Percentiles rank a stretch among this genome's conserved stretches.
These are phyloP conservation scores for Mortierella sp. DNA, from an alignment of 371 early-diverging fungal species.

Conservation along the genomic window DNA sequence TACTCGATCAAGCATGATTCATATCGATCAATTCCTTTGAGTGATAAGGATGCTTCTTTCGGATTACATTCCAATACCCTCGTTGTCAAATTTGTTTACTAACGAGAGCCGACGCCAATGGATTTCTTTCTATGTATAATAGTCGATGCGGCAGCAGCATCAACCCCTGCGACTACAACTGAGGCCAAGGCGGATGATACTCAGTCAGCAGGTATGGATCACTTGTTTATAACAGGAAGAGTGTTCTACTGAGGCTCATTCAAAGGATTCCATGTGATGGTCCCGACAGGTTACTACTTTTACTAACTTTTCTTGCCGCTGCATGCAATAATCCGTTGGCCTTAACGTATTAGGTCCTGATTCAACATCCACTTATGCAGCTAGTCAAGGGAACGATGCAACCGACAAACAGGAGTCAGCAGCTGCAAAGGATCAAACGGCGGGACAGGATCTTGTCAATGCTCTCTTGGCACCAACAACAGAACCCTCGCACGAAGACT, in stretches of 20 bases:
- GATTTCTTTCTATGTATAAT: background rate
- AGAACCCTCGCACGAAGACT: background rate
- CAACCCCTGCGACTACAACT: background rate
- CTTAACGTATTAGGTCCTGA: background rate
- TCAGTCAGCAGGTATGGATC: background rate
- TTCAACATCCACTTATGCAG: background rate
- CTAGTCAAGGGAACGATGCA: background rate
- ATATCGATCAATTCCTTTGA: background rate
- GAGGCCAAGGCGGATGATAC: background rate
- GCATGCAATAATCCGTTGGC: background rate
- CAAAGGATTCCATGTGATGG: background rate
- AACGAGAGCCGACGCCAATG: background rate
- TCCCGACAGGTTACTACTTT: background rate
- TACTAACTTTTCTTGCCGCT: background rate
- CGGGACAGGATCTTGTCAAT: conserved; percentile 11
- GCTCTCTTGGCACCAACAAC: conserved; percentile 8
- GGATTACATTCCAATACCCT: background rate
- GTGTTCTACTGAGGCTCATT: background rate
- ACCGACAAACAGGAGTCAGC: background rate
- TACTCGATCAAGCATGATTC: background rate
- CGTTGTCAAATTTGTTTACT: background rate
- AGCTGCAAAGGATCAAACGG: background rate
- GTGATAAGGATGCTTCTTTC: background rate
- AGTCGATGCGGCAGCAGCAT: background rate
- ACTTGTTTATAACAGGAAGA: background rate